Percentiles rank a stretch among this genome's conserved stretches.
Evolutionary conservation across 441 rosid species (phyloP).

Genomic region (Arabidopsis lyrata): DNA sequence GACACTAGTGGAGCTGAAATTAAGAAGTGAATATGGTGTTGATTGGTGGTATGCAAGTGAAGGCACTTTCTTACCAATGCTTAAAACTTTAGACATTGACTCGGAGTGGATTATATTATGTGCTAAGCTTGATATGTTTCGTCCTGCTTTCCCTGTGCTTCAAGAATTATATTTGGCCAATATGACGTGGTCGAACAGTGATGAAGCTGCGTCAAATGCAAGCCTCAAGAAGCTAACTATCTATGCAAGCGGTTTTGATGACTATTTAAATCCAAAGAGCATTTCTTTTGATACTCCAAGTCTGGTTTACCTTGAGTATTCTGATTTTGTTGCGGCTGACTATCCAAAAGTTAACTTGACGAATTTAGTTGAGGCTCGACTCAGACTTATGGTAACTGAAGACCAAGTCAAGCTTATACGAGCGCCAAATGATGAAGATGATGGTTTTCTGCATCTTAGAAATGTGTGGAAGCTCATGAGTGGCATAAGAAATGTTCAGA

Average conservation of each 20-base stretch:
- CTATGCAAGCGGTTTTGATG: fast-evolving
- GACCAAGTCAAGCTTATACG: neutral
- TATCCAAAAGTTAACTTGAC: constrained; percentile 2
- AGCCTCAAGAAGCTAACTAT: neutral
- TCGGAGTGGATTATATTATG: neutral
- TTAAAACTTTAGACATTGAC: neutral
- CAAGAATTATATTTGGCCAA: neutral
- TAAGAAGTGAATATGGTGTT: no score
- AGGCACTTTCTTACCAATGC: neutral
- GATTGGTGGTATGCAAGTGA: no score
- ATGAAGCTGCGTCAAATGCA: neutral
- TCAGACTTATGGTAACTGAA: neutral
- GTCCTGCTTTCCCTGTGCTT: neutral
- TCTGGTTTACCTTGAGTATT: neutral
- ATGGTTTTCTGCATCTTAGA: neutral
- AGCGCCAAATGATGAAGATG: neutral
- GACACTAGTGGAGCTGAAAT: no score
- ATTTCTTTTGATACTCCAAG: constrained; percentile 12
- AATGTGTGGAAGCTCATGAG: neutral
- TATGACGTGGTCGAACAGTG: neutral
- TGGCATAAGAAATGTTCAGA: constrained; percentile 4
- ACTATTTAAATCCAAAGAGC: neutral
- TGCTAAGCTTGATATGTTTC: neutral
- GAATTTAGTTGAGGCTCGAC: neutral
- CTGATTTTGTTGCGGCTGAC: neutral